These are phyloP conservation scores for Hamamelis virginiana DNA, from an alignment of 164 flowering plant genomes.

Conservation along the genomic window DNA sequence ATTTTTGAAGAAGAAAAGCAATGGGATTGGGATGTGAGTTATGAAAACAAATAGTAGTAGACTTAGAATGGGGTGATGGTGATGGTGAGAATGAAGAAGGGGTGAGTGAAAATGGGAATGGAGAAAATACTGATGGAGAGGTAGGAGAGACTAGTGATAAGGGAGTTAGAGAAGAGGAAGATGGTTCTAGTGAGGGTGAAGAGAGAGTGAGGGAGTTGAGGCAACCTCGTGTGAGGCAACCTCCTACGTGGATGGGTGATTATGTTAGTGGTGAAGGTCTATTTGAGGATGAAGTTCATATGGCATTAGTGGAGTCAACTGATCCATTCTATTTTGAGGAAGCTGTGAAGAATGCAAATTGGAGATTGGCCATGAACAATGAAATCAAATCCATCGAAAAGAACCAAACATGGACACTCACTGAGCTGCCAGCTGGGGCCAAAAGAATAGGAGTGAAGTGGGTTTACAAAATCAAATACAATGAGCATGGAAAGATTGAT, in stretches of 20 bases:
- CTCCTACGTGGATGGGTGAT: no score
- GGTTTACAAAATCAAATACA: no score
- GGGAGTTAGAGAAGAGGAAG: no score
- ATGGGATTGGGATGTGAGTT: conserved; percentile 17
- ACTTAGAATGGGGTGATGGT: conserved; percentile 13
- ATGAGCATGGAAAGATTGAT: conserved; percentile 3
- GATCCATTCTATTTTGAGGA: conserved; percentile 14
- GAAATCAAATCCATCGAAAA: conserved; percentile 7
- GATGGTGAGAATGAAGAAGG: conserved; percentile 10
- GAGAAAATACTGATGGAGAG: no score
- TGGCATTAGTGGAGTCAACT: conserved; percentile 6
- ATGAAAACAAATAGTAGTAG: conserved; percentile 3
- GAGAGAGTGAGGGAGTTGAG: no score
- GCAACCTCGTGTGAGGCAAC: no score
- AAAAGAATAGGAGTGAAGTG: conserved; percentile 2
- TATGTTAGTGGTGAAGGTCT: no score
- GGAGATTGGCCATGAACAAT: not conserved
- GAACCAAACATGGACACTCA: no score
- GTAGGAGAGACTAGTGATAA: no score
- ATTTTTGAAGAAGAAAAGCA: conserved; percentile 16
- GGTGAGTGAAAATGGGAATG: conserved; percentile 14
- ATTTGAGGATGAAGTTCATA: conserved; percentile 3
- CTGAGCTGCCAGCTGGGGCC: no score
- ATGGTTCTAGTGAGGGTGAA: no score
- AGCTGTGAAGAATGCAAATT: not conserved